phyloP scores from a whole-genome alignment of 2,329 filamentous ascomycete species.

The Leptosphaerulina australis region DNA sequence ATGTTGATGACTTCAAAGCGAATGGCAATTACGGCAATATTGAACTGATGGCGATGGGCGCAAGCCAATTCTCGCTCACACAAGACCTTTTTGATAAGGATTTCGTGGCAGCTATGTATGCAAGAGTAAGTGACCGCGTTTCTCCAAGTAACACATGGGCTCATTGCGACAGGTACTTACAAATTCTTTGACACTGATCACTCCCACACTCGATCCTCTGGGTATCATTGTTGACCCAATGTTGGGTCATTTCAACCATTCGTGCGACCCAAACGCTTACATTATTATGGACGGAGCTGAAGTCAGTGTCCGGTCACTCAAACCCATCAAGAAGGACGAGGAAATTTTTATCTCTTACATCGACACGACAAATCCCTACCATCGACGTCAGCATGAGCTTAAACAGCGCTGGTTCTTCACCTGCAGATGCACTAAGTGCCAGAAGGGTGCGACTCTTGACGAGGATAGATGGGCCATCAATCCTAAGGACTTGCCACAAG shows the following conservation, averaged over 20 bases:
- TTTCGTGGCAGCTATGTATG: constrained; percentile 53
- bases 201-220: constrained; percentile 61
- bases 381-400: constrained; percentile 60
- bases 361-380: constrained; percentile 60
- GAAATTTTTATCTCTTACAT: constrained; percentile 69
- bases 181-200: constrained; percentile 65
- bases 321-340: constrained; percentile 59
- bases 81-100: constrained; percentile 50
- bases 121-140: constrained; percentile 44
- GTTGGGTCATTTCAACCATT: constrained; percentile 64
- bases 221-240: constrained; percentile 65
- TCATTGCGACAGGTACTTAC: constrained; percentile 54
- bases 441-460: constrained; percentile 38
- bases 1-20: constrained; percentile 56
- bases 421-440: constrained; percentile 62
- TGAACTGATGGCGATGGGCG: constrained; percentile 60
- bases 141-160: background rate
- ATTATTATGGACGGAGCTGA: constrained; percentile 62
- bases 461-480: constrained; percentile 52
- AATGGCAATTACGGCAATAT: constrained; percentile 54
- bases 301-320: constrained; percentile 59
- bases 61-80: constrained; percentile 59
- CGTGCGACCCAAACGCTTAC: constrained; percentile 65
- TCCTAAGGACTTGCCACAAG: constrained; percentile 34
- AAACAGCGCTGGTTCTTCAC: constrained; percentile 63